Base-by-base conservation (phyloP, 2,329 filamentous ascomycete genomes). In the Fusarium sp. region DNA sequence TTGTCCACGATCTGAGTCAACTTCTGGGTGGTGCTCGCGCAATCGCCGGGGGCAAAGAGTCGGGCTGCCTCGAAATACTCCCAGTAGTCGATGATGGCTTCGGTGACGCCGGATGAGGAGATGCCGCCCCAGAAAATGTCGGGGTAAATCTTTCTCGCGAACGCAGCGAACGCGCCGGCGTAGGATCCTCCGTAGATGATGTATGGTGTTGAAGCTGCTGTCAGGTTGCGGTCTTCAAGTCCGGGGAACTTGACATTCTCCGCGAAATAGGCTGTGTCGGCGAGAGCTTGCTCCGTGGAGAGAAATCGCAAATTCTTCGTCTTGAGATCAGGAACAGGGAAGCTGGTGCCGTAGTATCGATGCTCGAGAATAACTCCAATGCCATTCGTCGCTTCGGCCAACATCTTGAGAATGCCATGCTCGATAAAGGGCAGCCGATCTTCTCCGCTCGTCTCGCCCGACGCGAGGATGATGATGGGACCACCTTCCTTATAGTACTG, bases 171-270 rank as follows among this genome's bases (percentile, higher is more conserved):
- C 0, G 89, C 90, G 2, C 93, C 93, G 0, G 93, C 91, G 74
- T 97, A 97, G 0, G 91, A 93, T 1, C 93, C 93, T 2, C 93
- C 93, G 66, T 96, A 97, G 0, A 88, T 88, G 63, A 97, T 90
- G 80, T 90, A 96, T 0, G 93, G 87, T 0, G 88, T 89, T 3
- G 82, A 83, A 0, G 86, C 81, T 0, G 91, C 86, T 0, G 87
- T 92, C 36, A 96, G 79, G 68, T 93, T 85, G 23, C 85, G 74
- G 66, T 91, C 79, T 74, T 92, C 89, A 5, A 93, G 79, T 0
- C 92, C 92, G 0, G 87, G 83, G 65, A 94, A 93, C 55, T 87
- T 82, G 40, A 93, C 84, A 69, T 96, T 86, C 65, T 87, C 80
- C 0, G 92, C 91, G 79, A 97, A 96, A 79, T 92, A 96, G 2